phyloP scores from a whole-genome alignment of 306 rosid genomes.

The Vicia villosa region DNA sequence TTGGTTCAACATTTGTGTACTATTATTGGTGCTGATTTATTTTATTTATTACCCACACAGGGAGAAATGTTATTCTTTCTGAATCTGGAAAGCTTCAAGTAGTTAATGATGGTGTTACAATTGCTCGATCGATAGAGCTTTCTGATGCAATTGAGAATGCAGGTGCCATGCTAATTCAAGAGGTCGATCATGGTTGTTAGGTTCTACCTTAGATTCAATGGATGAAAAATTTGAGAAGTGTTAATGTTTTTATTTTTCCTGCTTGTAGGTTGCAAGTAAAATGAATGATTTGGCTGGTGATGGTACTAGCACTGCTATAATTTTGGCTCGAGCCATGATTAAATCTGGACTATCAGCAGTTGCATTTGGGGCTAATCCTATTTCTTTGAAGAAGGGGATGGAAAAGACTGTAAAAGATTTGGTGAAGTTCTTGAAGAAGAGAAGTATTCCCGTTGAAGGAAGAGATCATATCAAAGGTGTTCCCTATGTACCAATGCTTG shows the following conservation, averaged over 20 bases:
- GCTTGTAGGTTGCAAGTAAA: constrained; percentile 84
- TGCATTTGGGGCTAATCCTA: constrained; percentile 89
- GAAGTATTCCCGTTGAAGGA: constrained; percentile 81
- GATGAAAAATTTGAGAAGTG: constrained; percentile 27
- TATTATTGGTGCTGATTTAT: constrained; percentile 34
- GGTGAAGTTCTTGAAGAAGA: constrained; percentile 71
- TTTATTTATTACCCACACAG: constrained; percentile 48
- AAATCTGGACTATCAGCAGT: constrained; percentile 78
- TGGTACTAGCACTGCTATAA: constrained; percentile 92
- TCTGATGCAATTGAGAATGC: constrained; percentile 87
- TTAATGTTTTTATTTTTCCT: constrained; percentile 30
- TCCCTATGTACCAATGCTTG: constrained; percentile 18
- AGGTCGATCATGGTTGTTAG: constrained; percentile 78
- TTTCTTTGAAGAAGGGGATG: constrained; percentile 90
- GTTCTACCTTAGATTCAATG: constrained; percentile 35
- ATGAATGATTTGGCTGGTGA: constrained; percentile 96
- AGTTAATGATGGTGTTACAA: constrained; percentile 90
- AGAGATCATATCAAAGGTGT: constrained; percentile 84
- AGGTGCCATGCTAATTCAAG: constrained; percentile 95
- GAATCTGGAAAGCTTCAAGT: constrained; percentile 71
- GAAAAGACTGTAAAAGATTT: constrained; percentile 76
- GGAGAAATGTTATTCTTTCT: constrained; percentile 90
- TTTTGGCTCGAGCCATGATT: constrained; percentile 88
- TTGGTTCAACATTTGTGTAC: constrained; percentile 3
- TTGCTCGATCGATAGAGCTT: constrained; percentile 89